phyloP scores from a whole-genome alignment of 2,329 filamentous ascomycete species.

The Lasiodiplodia gonubiensis region DNA sequence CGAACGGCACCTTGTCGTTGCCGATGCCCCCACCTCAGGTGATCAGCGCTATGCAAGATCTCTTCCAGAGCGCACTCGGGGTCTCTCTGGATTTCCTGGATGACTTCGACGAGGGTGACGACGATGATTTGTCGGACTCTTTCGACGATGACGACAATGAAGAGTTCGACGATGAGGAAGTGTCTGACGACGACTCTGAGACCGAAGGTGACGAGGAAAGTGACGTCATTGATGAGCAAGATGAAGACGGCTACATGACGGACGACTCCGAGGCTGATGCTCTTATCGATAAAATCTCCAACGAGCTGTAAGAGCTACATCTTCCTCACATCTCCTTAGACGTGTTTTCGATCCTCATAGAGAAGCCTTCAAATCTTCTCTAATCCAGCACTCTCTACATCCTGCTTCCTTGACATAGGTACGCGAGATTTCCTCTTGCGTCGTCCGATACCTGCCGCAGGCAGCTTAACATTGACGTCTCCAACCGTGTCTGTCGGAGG shows the following conservation, averaged over 20 bases:
- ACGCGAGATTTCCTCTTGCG: background rate
- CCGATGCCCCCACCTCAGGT: conserved; percentile 18
- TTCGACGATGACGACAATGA: background rate
- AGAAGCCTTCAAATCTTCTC: background rate
- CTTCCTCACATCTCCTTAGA: background rate
- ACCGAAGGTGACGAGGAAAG: conserved; percentile 1
- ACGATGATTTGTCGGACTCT: background rate
- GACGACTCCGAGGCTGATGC: conserved; percentile 2
- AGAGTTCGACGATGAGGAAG: conserved; percentile 10
- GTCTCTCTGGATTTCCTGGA: conserved; percentile 18
- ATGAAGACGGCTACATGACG: conserved; percentile 7
- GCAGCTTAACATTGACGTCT: background rate
- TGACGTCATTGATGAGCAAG: background rate
- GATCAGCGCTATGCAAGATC: conserved; percentile 17
- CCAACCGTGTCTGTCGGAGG: background rate
- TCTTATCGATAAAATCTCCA: conserved; percentile 1
- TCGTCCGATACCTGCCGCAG: background rate
- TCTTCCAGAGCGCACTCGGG: conserved; percentile 19
- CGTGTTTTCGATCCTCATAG: background rate
- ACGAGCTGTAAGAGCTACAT: background rate
- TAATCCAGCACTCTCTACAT: background rate
- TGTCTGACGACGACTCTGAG: background rate
- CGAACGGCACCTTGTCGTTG: background rate
- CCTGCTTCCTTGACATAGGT: background rate
- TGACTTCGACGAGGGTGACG: background rate